These are phyloP conservation scores for Picea sitchensis DNA, from an alignment of 75 land plant species.

Conservation along the genomic window DNA sequence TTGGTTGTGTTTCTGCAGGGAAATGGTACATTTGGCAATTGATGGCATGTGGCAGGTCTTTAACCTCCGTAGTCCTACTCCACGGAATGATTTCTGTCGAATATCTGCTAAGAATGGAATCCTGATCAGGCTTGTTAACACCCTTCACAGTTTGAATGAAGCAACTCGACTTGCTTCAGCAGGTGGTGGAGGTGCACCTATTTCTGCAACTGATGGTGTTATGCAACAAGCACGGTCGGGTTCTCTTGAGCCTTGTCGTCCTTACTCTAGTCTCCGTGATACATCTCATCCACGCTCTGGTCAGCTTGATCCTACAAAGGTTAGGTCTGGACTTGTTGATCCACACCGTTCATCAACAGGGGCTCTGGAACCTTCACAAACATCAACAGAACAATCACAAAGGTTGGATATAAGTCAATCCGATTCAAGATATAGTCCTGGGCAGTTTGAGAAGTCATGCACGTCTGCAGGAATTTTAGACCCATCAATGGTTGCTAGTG, in stretches of 20 bases:
- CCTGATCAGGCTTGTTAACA: slow-evolving; percentile 81
- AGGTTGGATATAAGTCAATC: slow-evolving; percentile 35
- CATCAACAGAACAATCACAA: slow-evolving; percentile 38
- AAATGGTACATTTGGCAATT: slow-evolving; percentile 97
- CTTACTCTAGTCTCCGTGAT: slow-evolving; percentile 33
- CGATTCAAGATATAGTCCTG: slow-evolving; percentile 24
- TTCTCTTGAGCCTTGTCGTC: slow-evolving; percentile 50
- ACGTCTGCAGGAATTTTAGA: slow-evolving; percentile 26
- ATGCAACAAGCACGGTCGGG: slow-evolving; percentile 66
- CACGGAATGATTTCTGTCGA: slow-evolving; percentile 91
- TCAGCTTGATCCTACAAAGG: slow-evolving; percentile 45
- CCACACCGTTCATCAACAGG: slow-evolving; percentile 16
- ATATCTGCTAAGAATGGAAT: slow-evolving; percentile 97
- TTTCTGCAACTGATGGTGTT: slow-evolving; percentile 27
- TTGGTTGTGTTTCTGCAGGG: slow-evolving; percentile 44
- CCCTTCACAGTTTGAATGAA: slow-evolving; percentile 95
- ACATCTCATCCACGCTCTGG: slow-evolving; percentile 40
- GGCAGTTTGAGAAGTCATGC: slow-evolving; percentile 38
- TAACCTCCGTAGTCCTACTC: slow-evolving; percentile 77
- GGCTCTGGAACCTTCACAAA: slow-evolving; percentile 38
- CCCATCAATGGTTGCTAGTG: slow-evolving; percentile 23
- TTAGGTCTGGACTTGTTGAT: slow-evolving; percentile 34
- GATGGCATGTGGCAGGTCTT: slow-evolving; percentile 99
- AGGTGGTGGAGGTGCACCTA: slow-evolving; percentile 32
- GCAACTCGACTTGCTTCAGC: slow-evolving; percentile 79